These are phyloP conservation scores for Schizosaccharomyces lindneri DNA, from an alignment of 805 yeast genomes.

Conservation along the genomic window DNA sequence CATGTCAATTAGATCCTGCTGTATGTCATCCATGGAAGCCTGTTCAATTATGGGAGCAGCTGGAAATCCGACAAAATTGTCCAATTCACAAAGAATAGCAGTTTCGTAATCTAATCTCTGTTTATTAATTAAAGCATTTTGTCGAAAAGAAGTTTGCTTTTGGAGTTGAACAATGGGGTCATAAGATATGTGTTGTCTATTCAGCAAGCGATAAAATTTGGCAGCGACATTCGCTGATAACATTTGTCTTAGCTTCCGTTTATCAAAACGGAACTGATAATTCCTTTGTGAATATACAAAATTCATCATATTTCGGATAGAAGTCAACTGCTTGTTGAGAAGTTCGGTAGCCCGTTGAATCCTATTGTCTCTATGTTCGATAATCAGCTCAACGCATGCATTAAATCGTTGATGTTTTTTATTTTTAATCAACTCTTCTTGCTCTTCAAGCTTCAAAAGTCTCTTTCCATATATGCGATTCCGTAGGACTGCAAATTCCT, in stretches of 20 bases:
- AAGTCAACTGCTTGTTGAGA: neutral
- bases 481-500: neutral
- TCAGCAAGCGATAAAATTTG: constrained; percentile 60
- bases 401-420: neutral
- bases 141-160: neutral
- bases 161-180: constrained; percentile 13
- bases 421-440: neutral
- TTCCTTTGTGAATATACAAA: neutral
- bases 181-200: constrained; percentile 52
- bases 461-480: neutral
- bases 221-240: neutral
- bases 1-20: constrained; percentile 46
- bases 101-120: constrained; percentile 43
- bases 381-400: neutral
- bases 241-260: neutral
- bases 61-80: constrained; percentile 52
- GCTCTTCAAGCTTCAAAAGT: neutral
- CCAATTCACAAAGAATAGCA: constrained; percentile 42
- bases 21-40: constrained; percentile 46
- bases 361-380: neutral
- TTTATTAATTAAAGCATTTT: constrained; percentile 21
- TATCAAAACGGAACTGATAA: neutral
- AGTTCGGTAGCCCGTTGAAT: neutral
- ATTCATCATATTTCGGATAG: neutral
- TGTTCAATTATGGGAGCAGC: constrained; percentile 46